Base-by-base conservation (phyloP, 202 grass and related monocot species). In the Bolboschoenoplectus hybrid region DNA sequence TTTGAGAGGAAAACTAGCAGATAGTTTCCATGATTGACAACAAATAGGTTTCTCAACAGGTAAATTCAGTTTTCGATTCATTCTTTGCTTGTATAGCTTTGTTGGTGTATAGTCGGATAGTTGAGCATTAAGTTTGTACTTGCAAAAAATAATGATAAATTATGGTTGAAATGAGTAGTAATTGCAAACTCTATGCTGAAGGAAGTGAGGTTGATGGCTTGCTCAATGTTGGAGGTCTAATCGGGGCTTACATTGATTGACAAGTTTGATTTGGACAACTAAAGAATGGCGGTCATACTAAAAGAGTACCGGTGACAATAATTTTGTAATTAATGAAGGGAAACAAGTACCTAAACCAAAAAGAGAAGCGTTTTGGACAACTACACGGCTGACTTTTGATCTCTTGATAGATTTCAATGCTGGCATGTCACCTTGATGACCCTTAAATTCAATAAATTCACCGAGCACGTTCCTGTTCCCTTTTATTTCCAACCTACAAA, bases 371-470 rank as follows among this genome's bases (percentile, higher is more conserved):
- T 98, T 98, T 89, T 98, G 93, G 82, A 98, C 63, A 80, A 91
- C 65, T 49, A 95, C 89, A 57, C 80, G 88, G 57, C 89, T 89
- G 67, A 98, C 88, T 94, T 98, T 98, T 64, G 96, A 94, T 85
- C 96, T 89, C 90, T 95, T 98, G 49, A 98, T 82, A 83, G 81
- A 92, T 95, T 89, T 92, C 78, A 98, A 82, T 83, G 84, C 86
- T 80, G 90, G 87, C 87, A 95, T 87, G 34, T 95, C 93, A 88
- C 93, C 90, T 62, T 94, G 79, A 82, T 89, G 89, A 16, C 93
- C 96, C 90, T 98, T 95, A 71, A 98, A 98, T 85, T 95, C 91
- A 7, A 95, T 89, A 82, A 98, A 95, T 89, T 98, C 93, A 85
- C 96, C 96, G 40, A 98, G 90, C 68, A 95, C 67, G 80, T 85